Percentiles rank a stretch among this genome's conserved stretches.
Conservation (phyloP, 257 asterid genomes). For the Rhazya stricta region DNA sequence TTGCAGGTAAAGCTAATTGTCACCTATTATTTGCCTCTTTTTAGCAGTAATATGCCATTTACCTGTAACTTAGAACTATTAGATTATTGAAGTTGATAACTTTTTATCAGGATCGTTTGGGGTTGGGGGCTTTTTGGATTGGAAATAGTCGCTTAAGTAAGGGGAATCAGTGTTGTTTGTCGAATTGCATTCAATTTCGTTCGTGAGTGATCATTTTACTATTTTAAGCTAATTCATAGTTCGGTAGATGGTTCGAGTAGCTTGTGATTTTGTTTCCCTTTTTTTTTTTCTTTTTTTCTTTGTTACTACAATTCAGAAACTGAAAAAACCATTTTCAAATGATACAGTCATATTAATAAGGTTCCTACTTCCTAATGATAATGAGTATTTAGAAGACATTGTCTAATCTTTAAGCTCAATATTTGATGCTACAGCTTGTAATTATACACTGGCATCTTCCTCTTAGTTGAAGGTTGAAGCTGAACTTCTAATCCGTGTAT, state of each 20-base stretch:
- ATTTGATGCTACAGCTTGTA: neutral
- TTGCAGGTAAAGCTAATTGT: conserved; percentile 19
- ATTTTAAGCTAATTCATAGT: neutral
- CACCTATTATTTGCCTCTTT: neutral
- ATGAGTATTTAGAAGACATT: no score
- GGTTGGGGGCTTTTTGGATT: neutral
- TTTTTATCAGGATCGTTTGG: neutral
- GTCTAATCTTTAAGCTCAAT: neutral
- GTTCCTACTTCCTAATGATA: neutral
- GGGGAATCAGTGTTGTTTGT: neutral
- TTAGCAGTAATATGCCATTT: neutral
- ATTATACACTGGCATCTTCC: neutral
- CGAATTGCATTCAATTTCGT: neutral
- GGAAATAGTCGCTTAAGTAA: neutral
- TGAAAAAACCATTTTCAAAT: neutral
- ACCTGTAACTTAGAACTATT: neutral
- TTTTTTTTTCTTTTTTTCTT: neutral
- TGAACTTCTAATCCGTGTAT: neutral
- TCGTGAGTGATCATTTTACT: neutral
- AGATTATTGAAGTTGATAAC: neutral
- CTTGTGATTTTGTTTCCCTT: neutral
- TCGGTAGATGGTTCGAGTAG: neutral
- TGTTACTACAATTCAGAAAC: neutral
- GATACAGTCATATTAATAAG: neutral
- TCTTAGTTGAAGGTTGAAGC: neutral